These are phyloP conservation scores for Cordyceps fumosorosea DNA, from an alignment of 2,329 filamentous ascomycete species.

Conservation along the genomic window DNA sequence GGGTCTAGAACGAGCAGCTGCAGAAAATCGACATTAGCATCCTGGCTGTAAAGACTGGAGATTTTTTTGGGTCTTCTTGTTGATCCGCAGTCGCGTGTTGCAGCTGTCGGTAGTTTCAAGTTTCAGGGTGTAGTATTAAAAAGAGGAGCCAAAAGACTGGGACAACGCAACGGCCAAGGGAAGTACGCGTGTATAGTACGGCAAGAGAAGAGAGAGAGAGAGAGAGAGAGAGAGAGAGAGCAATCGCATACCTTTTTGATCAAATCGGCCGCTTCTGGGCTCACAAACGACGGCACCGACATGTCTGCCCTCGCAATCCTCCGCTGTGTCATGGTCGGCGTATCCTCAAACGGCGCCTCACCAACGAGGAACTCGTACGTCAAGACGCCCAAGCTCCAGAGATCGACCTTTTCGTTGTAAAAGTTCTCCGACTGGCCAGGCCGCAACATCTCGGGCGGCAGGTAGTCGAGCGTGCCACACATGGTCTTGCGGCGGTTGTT, in stretches of 20 bases:
- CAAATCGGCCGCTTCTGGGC: slow-evolving; percentile 80
- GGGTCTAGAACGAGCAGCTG: slow-evolving; percentile 87
- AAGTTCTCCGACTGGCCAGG: slow-evolving; percentile 74
- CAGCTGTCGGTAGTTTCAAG: not conserved
- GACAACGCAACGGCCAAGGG: not conserved
- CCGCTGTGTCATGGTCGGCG: slow-evolving; percentile 86
- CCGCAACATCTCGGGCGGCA: slow-evolving; percentile 96
- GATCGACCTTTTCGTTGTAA: slow-evolving; percentile 91
- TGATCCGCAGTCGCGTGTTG: not conserved
- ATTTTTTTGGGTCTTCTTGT: not conserved
- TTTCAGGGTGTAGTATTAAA: not conserved
- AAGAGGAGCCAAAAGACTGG: slow-evolving; percentile 3
- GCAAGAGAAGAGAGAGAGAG: not conserved
- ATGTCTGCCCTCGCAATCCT: slow-evolving; percentile 87
- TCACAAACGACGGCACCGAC: slow-evolving; percentile 85
- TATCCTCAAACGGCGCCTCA: slow-evolving; percentile 95
- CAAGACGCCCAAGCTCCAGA: slow-evolving; percentile 92
- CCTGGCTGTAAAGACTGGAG: not conserved
- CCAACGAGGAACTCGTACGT: slow-evolving; percentile 96
- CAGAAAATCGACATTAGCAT: slow-evolving; percentile 1
- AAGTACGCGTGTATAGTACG: too few relatives aligned
- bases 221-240: not conserved
- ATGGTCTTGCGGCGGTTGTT: slow-evolving; percentile 91
- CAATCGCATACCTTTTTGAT: slow-evolving; percentile 71
- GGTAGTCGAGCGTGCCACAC: slow-evolving; percentile 95